Conservation (phyloP, 2,329 filamentous ascomycete genomes). For the Aschersonia sp. region DNA sequence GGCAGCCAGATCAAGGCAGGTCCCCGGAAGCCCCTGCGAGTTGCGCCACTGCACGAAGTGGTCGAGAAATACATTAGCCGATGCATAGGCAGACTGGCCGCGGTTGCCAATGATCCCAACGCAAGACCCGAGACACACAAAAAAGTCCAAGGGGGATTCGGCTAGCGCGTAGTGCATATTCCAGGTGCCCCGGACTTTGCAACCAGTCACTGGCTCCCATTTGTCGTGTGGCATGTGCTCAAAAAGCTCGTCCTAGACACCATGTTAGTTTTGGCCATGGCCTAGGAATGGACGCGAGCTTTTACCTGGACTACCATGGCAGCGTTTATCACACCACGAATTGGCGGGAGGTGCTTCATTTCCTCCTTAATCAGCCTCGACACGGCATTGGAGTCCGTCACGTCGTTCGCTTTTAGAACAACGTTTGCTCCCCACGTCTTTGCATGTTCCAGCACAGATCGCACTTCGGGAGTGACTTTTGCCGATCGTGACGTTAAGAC, state of each 20-base stretch:
- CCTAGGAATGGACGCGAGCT: background rate
- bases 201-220: background rate
- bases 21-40: background rate
- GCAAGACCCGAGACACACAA: background rate
- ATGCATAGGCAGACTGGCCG: background rate
- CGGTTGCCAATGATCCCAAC: background rate
- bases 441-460: background rate
- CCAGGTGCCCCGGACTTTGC: background rate
- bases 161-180: background rate
- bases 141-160: background rate
- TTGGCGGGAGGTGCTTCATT: background rate
- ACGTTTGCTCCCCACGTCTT: background rate
- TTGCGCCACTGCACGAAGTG: background rate
- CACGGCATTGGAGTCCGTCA: background rate
- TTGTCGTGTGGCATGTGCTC: background rate
- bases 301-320: background rate
- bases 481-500: background rate
- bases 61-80: background rate
- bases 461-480: background rate
- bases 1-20: background rate
- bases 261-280: background rate
- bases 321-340: background rate
- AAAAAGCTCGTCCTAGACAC: background rate
- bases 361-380: background rate
- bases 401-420: background rate